Percentiles rank a stretch among this genome's conserved stretches.
Conservation (phyloP, 768 basidiomycete species). For the Galerina sulciceps region DNA sequence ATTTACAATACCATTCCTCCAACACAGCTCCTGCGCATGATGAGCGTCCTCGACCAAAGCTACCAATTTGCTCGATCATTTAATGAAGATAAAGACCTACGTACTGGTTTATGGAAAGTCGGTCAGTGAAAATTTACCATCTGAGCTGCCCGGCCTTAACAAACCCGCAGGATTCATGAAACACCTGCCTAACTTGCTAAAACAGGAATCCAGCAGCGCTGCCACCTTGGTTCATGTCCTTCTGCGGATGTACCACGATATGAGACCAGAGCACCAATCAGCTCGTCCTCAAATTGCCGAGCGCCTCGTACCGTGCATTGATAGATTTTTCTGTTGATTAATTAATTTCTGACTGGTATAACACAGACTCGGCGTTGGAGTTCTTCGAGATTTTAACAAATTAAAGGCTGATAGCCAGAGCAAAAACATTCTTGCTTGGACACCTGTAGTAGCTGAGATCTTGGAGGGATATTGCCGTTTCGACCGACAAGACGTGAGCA, state of each 20-base stretch:
- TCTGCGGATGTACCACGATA: conserved; percentile 92
- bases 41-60: conserved; percentile 95
- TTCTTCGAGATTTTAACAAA: conserved; percentile 89
- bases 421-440: conserved; percentile 97
- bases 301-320: conserved; percentile 67
- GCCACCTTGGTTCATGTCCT: conserved; percentile 92
- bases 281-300: conserved; percentile 81
- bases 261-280: conserved; percentile 84
- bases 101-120: conserved; percentile 99
- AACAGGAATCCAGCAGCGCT: conserved; percentile 98
- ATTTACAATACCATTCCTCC: conserved; percentile 95
- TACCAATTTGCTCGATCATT: conserved; percentile 98
- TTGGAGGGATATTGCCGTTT: conserved; percentile 88
- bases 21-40: conserved; percentile 88
- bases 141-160: not conserved
- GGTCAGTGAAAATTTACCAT: conserved; percentile 54
- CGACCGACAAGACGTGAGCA: conserved; percentile 86
- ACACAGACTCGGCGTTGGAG: conserved; percentile 80
- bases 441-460: conserved; percentile 97
- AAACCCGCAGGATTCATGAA: conserved; percentile 90
- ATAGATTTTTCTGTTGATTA: not conserved
- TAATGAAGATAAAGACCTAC: conserved; percentile 97
- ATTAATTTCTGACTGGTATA: conserved; percentile 7
- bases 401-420: conserved; percentile 88
- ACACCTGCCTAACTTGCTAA: conserved; percentile 94